Evolutionary conservation across 495 filamentous ascomycete genomes (phyloP), one percentile per base, ranked within the genome.

Genomic region (Aspergillus egyptiacus): DNA sequence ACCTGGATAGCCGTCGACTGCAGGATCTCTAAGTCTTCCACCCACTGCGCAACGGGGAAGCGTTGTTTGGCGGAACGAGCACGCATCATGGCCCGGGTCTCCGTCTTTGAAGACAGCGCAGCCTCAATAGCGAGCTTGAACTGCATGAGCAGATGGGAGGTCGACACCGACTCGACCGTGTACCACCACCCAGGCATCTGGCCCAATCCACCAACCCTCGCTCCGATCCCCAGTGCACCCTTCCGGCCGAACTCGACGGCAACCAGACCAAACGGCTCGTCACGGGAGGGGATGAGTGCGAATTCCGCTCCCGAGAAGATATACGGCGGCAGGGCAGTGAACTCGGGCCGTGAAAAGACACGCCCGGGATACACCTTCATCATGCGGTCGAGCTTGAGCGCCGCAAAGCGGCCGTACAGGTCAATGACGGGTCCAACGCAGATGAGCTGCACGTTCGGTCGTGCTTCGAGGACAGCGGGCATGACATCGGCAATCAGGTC

Each of bases 141-240:
- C 63, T 89, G 85, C 34, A 78, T 76, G 15, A 87, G 61, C 22
- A 87, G 57, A 67, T 89, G 85, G 6, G 73, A 76, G 0, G 84
- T 83, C 1, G 81, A 79, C 6, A 74, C 84, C 0, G 81, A 85
- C 62, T 89, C 85, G 45, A 84, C 64, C 65, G 73, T 48, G 73
- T 87, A 62, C 84, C 83, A 70, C 83, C 73, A 87, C 24, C 85
- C 84, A n/a, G 85, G 85, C 83, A 88, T 87, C 51, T 86, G 81
- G 2, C 85, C 85, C 15, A 89, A 70, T 23, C 85, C 85, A 51
- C 74, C 74, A 0, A 77, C 74, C 18, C 74, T 61, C 19, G 83
- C 81, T 17, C 85, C 85, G 30, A 89, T 82, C 44, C 85, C 84
- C 15, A 89, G 72, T 9, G 85, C 85, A 40, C 85, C 85, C 59